These are phyloP conservation scores for Penicillium cinerascens DNA, from an alignment of 495 filamentous ascomycete species.

Conservation along the genomic window DNA sequence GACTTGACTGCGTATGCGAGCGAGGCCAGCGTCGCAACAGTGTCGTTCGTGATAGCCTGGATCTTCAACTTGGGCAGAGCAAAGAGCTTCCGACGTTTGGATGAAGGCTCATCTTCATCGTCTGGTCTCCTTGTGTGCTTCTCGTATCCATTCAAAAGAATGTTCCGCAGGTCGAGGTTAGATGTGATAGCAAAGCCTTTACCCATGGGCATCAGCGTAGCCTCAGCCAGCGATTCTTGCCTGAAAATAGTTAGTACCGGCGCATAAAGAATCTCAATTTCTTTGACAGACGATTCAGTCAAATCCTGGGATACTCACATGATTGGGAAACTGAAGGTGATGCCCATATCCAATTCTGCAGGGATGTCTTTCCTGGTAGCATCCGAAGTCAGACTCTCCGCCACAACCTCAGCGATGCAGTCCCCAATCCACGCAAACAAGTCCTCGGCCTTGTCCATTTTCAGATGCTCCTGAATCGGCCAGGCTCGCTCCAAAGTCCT, in stretches of 20 bases:
- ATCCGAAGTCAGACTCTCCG: slow-evolving; percentile 45
- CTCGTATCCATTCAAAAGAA: slow-evolving; percentile 66
- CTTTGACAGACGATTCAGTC: background rate
- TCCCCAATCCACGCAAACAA: slow-evolving; percentile 78
- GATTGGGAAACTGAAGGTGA: slow-evolving; percentile 87
- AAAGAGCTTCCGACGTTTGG: slow-evolving; percentile 44
- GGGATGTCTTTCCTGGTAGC: slow-evolving; percentile 42
- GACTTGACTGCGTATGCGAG: slow-evolving; percentile 64
- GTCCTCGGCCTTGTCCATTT: slow-evolving; percentile 69
- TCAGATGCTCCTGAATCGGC: slow-evolving; percentile 76
- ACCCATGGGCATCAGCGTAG: slow-evolving; percentile 81
- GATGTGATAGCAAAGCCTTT: slow-evolving; percentile 80
- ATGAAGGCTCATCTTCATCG: slow-evolving; percentile 44
- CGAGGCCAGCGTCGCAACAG: slow-evolving; percentile 75
- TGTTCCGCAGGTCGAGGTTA: slow-evolving; percentile 65
- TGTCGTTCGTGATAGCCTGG: slow-evolving; percentile 76
- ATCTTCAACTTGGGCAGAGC: slow-evolving; percentile 65
- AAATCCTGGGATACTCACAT: slow-evolving; percentile 47
- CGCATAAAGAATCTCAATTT: background rate
- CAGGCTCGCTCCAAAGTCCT: slow-evolving; percentile 67
- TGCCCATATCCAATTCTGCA: slow-evolving; percentile 66
- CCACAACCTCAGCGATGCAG: slow-evolving; percentile 70
- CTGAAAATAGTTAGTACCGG: slow-evolving; percentile 37
- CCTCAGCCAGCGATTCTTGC: slow-evolving; percentile 70
- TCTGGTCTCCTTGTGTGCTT: slow-evolving; percentile 47